Conservation (phyloP, 441 rosid genomes). For the Croton setiger region DNA sequence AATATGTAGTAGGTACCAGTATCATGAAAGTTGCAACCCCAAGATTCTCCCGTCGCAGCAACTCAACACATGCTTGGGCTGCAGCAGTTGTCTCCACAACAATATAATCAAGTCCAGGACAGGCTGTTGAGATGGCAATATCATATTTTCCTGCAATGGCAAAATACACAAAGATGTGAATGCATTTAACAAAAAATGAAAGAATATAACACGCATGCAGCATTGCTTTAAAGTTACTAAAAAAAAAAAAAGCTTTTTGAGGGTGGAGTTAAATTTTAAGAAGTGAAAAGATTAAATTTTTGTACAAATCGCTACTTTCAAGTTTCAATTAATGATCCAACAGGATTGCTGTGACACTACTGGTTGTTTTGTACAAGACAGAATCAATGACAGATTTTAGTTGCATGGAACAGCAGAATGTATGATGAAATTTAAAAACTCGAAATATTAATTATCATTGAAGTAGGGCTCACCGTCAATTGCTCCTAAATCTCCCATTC, state of each 20-base stretch:
- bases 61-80: slow-evolving; percentile 91
- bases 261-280: not conserved
- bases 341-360: not conserved
- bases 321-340: not conserved
- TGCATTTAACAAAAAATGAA: not conserved
- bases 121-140: slow-evolving; percentile 93
- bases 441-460: not conserved
- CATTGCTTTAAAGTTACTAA: too few species aligned
- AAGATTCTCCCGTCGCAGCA: slow-evolving; percentile 80
- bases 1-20: slow-evolving; percentile 51
- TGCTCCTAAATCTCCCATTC: slow-evolving; percentile 98
- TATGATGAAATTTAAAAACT: not conserved
- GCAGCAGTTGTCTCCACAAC: slow-evolving; percentile 94
- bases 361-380: not conserved
- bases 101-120: slow-evolving; percentile 85
- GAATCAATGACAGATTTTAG: not conserved
- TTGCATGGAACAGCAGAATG: slow-evolving; percentile 2
- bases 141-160: slow-evolving; percentile 82
- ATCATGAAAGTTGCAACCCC: slow-evolving; percentile 97
- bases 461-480: slow-evolving; percentile 67
- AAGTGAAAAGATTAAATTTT: not conserved
- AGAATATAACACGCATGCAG: not conserved
- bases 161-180: not conserved
- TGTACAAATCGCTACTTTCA: not conserved
- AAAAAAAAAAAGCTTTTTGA: not conserved